Base-by-base conservation (phyloP, 1,139 yeast genomes). In the Ogataea hybrid region DNA sequence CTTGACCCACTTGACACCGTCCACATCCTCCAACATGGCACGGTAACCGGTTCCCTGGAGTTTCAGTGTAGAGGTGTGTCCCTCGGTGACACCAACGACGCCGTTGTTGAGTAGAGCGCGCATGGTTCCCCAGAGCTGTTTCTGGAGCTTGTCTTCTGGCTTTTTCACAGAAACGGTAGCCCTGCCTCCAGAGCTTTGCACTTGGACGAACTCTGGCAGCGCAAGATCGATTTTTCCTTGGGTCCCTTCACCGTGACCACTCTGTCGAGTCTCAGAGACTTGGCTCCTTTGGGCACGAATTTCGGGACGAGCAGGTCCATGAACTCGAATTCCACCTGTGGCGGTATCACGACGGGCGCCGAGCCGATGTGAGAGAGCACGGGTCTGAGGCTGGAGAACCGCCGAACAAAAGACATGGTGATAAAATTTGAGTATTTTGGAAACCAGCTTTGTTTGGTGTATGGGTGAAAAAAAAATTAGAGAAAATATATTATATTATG, bases 11-110 rank as follows among this genome's bases (percentile, higher is more conserved):
- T 77, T 73, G 39, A 71, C 71, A 8, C 87, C 87, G 28, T 73
- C 69, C 22, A 73, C 67, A 34, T 69, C 68, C 35, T 71, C 75
- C 50, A 83, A 84, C 38, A 86, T 66, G 3, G 95, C 96, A 65
- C 97, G 81, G 74, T 87, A 94, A 61, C 99, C 99, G 12, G 97
- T 92, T 53, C 99, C 99, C 20, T 89, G 96, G 54, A 94, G 84
- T 65, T 82, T 85, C 51, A 94, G 75, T 46, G 90, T 84, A 29
- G 95, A 79, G 51, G 89, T 69, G 62, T 92, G 97, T 11, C 97
- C 97, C 55, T 90, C 97, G 32, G 88, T 78, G 27, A 89, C 95
- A 37, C 99, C 99, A 37, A 77, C 71, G 29, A 92, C 73, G 56
- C 84, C 78, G 65, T 92, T 92, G 57, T 80, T 79, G 38, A 94